Base-by-base conservation (phyloP, 1,139 yeast genomes). In the Taphrina pruni region DNA sequence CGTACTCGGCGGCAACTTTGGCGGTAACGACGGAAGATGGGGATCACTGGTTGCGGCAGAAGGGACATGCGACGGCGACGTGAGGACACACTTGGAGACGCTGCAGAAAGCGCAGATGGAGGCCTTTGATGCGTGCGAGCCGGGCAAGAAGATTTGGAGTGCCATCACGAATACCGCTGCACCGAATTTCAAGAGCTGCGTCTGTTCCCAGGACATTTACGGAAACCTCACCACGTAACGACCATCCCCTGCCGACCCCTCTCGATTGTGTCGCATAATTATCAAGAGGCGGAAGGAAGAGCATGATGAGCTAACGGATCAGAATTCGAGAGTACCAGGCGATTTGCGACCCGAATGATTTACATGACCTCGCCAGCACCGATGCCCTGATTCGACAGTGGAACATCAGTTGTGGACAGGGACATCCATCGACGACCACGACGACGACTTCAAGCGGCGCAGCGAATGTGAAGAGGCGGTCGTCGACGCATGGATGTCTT, bases 81-180 rank as follows among this genome's bases (percentile, higher is more conserved):
- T 54, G 14, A 54, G 17, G 58, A 2, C 11, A 1, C 45, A 54
- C 21, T n/a, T 54, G 58, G 12, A 36, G 26, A 54, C 12, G n/a
- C 17, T 54, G 43, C 43, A 54, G 2, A 17, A 12, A 1, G 41
- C 58, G 7, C 58, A 54, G 21, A 3, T 38, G 20, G 43, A 41
- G 3, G 35, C 20, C 26, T 54, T 54, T 26, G 21, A 35, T 12
- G 26, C 43, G 9, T 54, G 58, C 35, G 58, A 35, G n/a, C 58
- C 58, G 5, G 58, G 58, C 11, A 54, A 54, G 58, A 54, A 54
- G 58, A 54, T 54, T 36, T 54, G 58, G 58, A 17, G 36, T 6
- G 58, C 58, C 11, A 54, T 54, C 1, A 36, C 26, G 14, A 38
- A 35, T 17, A 36, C 43, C n/a, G 11, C 6, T 2, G 41, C 58